phyloP scores from a whole-genome alignment of 805 yeast species.

The Lipomyces orientalis region DNA sequence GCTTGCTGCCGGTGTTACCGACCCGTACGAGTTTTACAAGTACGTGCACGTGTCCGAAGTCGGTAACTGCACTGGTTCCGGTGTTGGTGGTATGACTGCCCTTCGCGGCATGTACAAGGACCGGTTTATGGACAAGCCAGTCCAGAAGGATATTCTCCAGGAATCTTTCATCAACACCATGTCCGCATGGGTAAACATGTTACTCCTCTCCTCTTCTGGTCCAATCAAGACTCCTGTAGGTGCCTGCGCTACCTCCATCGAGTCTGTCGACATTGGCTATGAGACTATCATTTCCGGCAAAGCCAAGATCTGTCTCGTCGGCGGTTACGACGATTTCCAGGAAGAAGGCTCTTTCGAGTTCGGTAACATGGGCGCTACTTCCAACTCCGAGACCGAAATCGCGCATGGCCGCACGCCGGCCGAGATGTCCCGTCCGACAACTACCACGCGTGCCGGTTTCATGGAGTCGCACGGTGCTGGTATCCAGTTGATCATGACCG shows the following conservation, averaged over 20 bases:
- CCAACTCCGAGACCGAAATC: slow-evolving; percentile 84
- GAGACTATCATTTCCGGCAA: slow-evolving; percentile 92
- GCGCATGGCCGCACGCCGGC: slow-evolving; percentile 97
- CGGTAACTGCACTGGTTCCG: slow-evolving; percentile 99
- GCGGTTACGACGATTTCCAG: slow-evolving; percentile 99
- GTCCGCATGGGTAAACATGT: slow-evolving; percentile 99
- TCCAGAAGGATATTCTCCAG: slow-evolving; percentile 95
- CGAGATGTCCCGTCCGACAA: slow-evolving; percentile 98
- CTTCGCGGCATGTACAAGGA: slow-evolving; percentile 97
- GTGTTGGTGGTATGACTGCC: slow-evolving; percentile 99
- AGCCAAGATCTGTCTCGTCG: slow-evolving; percentile 95
- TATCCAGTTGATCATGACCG: slow-evolving; percentile 94
- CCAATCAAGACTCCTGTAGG: slow-evolving; percentile 99
- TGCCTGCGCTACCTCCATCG: slow-evolving; percentile 99
- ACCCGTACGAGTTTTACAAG: slow-evolving; percentile 97
- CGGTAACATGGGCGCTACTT: slow-evolving; percentile 98
- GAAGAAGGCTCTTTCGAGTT: slow-evolving; percentile 98
- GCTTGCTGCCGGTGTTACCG: slow-evolving; percentile 91
- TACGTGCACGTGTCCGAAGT: slow-evolving; percentile 98
- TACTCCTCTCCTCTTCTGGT: slow-evolving; percentile 94
- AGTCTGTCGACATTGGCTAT: slow-evolving; percentile 94
- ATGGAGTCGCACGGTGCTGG: slow-evolving; percentile 99
- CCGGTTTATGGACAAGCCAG: slow-evolving; percentile 89
- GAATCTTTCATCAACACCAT: slow-evolving; percentile 98
- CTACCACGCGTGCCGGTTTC: slow-evolving; percentile 95